Evolutionary conservation across 2,329 filamentous ascomycete genomes (phyloP).

Genomic region (Aspergillus sp.): DNA sequence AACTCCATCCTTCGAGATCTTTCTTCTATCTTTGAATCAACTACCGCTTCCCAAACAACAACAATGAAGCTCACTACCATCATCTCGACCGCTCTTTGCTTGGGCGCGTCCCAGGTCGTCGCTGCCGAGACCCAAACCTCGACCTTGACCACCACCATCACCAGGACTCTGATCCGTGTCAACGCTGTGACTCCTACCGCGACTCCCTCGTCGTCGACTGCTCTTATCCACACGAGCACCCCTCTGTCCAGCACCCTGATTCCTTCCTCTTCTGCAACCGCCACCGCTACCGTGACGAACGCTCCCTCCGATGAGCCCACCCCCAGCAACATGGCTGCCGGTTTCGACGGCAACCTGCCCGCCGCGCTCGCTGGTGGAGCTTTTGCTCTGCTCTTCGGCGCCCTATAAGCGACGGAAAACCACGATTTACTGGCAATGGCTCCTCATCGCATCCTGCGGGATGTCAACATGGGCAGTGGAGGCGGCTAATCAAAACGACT

Average conservation of each 20-base stretch:
- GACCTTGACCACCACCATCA: constrained; percentile 36
- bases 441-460: not conserved
- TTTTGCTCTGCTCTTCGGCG: constrained; percentile 38
- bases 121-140: constrained; percentile 25
- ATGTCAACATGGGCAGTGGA: constrained; percentile 1
- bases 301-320: constrained; percentile 21
- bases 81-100: constrained; percentile 34
- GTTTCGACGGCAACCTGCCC: constrained; percentile 26
- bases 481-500: constrained; percentile 11
- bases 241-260: constrained; percentile 16
- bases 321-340: constrained; percentile 18
- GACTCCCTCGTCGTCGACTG: constrained; percentile 19
- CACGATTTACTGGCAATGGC: constrained; percentile 1
- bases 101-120: constrained; percentile 33
- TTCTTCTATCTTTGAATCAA: not conserved
- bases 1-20: constrained; percentile 5
- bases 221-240: constrained; percentile 30
- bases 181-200: constrained; percentile 39
- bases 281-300: constrained; percentile 10
- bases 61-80: constrained; percentile 40
- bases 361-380: constrained; percentile 38
- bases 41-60: constrained; percentile 3
- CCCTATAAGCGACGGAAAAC: constrained; percentile 27
- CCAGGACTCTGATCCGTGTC: constrained; percentile 46
- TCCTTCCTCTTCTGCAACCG: constrained; percentile 9